Evolutionary conservation across 768 basidiomycete genomes (phyloP), one percentile per base, ranked within the genome.

Genomic region (Rhizopogon vulgaris): DNA sequence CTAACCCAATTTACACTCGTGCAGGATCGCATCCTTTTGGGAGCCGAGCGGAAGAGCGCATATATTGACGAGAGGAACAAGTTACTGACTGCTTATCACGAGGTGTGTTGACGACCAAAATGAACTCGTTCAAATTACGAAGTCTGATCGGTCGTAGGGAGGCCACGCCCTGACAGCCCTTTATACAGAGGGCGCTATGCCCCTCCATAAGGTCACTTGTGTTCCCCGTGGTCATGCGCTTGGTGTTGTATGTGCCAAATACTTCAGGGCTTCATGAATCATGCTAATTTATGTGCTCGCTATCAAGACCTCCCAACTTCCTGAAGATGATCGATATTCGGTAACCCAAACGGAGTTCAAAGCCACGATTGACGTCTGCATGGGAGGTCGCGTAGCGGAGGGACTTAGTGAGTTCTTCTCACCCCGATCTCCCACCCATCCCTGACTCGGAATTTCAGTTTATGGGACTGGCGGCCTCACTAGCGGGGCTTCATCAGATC

Each of bases 171-270:
- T 97, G n/a, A 85, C 94, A 24, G 94, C 95, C 6, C 73, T 98
- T 43, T 93, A 93, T 66, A 98, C 96, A 1, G 81, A 90, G 56
- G 95, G 94, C 46, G 93, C 94, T 39, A 93, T 94, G 82, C 96
- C 96, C 38, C 71, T 99, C 56, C 94, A 98, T 70, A 96, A 96
- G 73, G 95, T 98, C 32, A 98, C 95, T 24, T 96, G 95, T 66
- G 82, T 99, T 49, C 95, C 95, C 38, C 88, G 96, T 60, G 96
- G 96, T 25, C 89, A 95, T 64, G 88, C 94, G 18, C 78, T 98
- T 41, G 94, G 94, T 52, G 72, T 88, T 58, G 90, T 92, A 72
- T 58, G 85, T 79, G 30, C 9, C 39, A 24, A 9, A 34, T 30
- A 48, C 38, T 37, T 24, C 30, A 9, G 36, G 42, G 8, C 24